Percentiles rank a stretch among this genome's conserved stretches.
phyloP scores from a whole-genome alignment of 352 stramenopile species.

The Aphanomyces cochlioides region DNA sequence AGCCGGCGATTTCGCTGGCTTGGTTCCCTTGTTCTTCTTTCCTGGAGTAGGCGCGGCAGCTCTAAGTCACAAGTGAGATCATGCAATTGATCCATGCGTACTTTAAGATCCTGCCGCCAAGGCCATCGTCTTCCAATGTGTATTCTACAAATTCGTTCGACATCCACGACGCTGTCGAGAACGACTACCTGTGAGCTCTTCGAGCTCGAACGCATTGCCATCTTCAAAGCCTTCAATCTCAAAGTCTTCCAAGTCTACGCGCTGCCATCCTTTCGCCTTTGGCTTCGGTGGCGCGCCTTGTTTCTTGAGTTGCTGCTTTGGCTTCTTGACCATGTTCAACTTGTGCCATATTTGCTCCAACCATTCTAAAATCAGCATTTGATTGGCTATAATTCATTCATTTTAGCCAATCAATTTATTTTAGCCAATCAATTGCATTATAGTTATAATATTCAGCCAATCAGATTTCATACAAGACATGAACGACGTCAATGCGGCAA shows the following conservation, averaged over 20 bases:
- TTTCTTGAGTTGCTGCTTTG: slow-evolving; percentile 6
- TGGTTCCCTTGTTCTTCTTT: slow-evolving; percentile 19
- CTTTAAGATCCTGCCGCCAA: slow-evolving; percentile 52
- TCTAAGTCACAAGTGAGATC: no score
- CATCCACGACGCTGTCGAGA: background rate
- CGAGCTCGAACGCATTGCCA: slow-evolving; percentile 74
- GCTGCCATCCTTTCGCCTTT: slow-evolving; percentile 44
- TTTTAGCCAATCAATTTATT: slow-evolving; percentile 10
- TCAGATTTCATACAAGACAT: background rate
- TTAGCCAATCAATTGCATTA: no score
- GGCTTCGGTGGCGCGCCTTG: background rate
- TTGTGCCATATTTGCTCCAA: slow-evolving; percentile 21
- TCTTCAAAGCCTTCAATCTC: slow-evolving; percentile 81
- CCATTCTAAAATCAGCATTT: slow-evolving; percentile 10
- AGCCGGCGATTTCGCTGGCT: background rate
- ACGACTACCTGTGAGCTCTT: slow-evolving; percentile 67
- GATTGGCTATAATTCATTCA: slow-evolving; percentile 16
- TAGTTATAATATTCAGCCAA: background rate
- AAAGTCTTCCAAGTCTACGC: slow-evolving; percentile 69
- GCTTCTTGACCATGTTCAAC: slow-evolving; percentile 23
- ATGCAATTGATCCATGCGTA: background rate
- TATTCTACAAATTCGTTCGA: slow-evolving; percentile 41
- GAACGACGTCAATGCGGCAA: background rate
- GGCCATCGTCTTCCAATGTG: slow-evolving; percentile 49
- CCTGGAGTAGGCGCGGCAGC: background rate